phyloP scores from a whole-genome alignment of 2,329 filamentous ascomycete genomes.

The Aureobasidium sp. region DNA sequence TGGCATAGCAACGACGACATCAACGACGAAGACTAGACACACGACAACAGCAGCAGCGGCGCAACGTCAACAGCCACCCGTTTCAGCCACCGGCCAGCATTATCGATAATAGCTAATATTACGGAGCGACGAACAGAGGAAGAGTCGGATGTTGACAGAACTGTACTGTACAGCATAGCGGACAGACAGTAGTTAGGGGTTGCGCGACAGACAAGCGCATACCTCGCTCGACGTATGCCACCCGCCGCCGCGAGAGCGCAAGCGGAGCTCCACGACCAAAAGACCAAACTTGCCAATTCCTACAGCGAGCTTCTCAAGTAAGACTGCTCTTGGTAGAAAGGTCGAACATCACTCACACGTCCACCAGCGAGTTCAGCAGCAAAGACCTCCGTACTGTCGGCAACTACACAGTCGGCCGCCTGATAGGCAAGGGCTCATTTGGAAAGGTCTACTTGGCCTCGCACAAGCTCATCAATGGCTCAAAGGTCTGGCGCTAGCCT shows the following conservation, averaged over 20 bases:
- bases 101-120: background rate
- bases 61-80: background rate
- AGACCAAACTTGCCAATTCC: slow-evolving; percentile 71
- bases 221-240: slow-evolving; percentile 20
- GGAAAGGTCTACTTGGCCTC: slow-evolving; percentile 95
- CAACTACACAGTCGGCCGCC: slow-evolving; percentile 82
- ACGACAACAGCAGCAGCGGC: background rate
- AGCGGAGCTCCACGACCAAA: slow-evolving; percentile 28
- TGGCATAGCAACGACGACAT: background rate
- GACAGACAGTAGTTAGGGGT: background rate
- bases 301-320: slow-evolving; percentile 96
- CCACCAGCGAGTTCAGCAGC: slow-evolving; percentile 77
- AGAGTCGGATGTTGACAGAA: background rate
- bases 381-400: slow-evolving; percentile 86
- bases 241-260: slow-evolving; percentile 22
- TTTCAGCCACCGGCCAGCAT: background rate
- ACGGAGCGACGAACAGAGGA: too few relatives aligned
- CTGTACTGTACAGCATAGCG: background rate
- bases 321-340: slow-evolving; percentile 28
- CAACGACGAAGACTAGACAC: background rate
- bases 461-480: slow-evolving; percentile 97
- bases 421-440: slow-evolving; percentile 97
- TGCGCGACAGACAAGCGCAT: background rate
- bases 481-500: slow-evolving; percentile 55
- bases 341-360: slow-evolving; percentile 13